phyloP scores from a whole-genome alignment of 1,284 basidiomycete species.

The Xerocomus nothofagi region DNA sequence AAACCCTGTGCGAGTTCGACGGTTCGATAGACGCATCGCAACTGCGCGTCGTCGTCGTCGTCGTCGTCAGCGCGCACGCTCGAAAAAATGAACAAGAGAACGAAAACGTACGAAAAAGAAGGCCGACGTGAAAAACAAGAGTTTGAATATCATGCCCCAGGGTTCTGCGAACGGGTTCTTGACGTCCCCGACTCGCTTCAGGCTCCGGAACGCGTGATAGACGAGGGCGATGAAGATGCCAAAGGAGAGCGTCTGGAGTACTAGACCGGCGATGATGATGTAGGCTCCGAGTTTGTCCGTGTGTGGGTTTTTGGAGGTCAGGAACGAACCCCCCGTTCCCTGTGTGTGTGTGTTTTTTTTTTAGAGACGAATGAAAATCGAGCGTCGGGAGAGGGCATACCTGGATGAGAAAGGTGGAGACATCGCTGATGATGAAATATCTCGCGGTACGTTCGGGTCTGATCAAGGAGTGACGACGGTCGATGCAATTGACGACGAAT shows the following conservation, averaged over 20 bases:
- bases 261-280: slow-evolving; percentile 26
- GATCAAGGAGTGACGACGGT: slow-evolving; percentile 23
- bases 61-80: no score
- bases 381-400: slow-evolving; percentile 18
- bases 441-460: slow-evolving; percentile 22
- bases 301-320: slow-evolving; percentile 11
- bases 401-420: slow-evolving; percentile 45
- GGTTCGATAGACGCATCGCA: slow-evolving; percentile 42
- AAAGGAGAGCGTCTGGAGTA: slow-evolving; percentile 29
- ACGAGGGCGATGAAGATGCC: slow-evolving; percentile 25
- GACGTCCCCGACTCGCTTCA: slow-evolving; percentile 11
- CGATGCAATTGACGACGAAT: slow-evolving; percentile 23
- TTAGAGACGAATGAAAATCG: no score
- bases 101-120: slow-evolving; percentile 26
- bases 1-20: slow-evolving; percentile 42
- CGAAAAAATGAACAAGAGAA: neutral
- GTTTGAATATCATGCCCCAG: slow-evolving; percentile 26
- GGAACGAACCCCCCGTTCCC: slow-evolving; percentile 16
- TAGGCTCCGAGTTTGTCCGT: slow-evolving; percentile 12
- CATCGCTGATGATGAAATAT: slow-evolving; percentile 33
- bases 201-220: slow-evolving; percentile 8
- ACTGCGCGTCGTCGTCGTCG: no score
- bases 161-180: slow-evolving; percentile 9
- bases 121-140: slow-evolving; percentile 26
- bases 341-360: no score